These are phyloP conservation scores for Daldinia concentrica DNA, from an alignment of 495 filamentous ascomycete genomes.

Conservation along the genomic window DNA sequence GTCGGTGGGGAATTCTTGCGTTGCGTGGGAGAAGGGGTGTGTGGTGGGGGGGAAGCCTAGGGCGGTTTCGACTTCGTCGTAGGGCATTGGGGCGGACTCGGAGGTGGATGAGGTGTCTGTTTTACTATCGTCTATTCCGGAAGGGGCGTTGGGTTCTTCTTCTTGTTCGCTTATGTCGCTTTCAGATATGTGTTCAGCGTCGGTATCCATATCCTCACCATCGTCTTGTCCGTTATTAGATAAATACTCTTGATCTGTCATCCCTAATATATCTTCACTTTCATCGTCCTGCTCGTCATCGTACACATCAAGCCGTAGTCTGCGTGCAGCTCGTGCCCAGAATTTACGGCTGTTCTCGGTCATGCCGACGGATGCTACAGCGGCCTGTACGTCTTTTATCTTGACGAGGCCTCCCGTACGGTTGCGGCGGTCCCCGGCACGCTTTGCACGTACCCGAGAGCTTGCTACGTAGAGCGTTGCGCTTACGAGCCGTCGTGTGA, in stretches of 20 bases:
- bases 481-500: slow-evolving; percentile 75
- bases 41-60: slow-evolving; percentile 44
- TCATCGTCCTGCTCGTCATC: slow-evolving; percentile 35
- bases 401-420: slow-evolving; percentile 55
- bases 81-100: slow-evolving; percentile 49
- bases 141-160: not conserved
- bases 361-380: slow-evolving; percentile 65
- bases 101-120: slow-evolving; percentile 40
- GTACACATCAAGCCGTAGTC: slow-evolving; percentile 64
- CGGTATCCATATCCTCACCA: slow-evolving; percentile 18
- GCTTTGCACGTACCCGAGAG: slow-evolving; percentile 58
- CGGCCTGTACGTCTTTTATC: slow-evolving; percentile 70
- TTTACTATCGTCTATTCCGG: slow-evolving; percentile 37
- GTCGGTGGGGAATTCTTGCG: slow-evolving; percentile 9
- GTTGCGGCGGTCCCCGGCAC: slow-evolving; percentile 43
- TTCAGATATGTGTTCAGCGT: slow-evolving; percentile 38
- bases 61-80: slow-evolving; percentile 65
- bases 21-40: not conserved
- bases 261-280: not conserved
- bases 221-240: not conserved
- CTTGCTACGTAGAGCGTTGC: slow-evolving; percentile 72
- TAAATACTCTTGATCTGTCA: slow-evolving; percentile 31
- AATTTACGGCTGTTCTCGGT: slow-evolving; percentile 56
- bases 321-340: slow-evolving; percentile 68
- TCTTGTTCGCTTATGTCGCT: slow-evolving; percentile 15